Evolutionary conservation across 257 asterid genomes (phyloP).

Genomic region (Ilex aquifolium): DNA sequence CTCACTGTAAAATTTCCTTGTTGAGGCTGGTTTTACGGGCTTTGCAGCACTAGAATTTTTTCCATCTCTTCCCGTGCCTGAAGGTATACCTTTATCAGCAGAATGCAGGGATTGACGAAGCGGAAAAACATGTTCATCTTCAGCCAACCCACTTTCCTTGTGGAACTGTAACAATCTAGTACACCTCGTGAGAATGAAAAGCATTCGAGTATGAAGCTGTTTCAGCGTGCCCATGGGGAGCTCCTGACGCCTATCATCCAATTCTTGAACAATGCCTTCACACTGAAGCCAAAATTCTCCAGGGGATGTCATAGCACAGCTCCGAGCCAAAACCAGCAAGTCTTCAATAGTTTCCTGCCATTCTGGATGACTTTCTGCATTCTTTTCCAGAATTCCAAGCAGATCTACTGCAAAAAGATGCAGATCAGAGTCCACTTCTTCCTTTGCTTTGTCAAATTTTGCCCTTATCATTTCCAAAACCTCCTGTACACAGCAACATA

Average conservation of each 20-base stretch:
- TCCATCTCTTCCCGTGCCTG: constrained; percentile 34
- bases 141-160: constrained; percentile 92
- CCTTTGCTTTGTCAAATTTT: constrained; percentile 96
- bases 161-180: constrained; percentile 94
- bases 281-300: constrained; percentile 99
- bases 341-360: constrained; percentile 99
- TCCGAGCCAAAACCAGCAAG: constrained; percentile 82
- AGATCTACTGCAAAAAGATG: constrained; percentile 94
- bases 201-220: constrained; percentile 98
- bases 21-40: constrained; percentile 34
- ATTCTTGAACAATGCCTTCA: constrained; percentile 96
- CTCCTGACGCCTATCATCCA: constrained; percentile 97
- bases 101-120: constrained; percentile 91
- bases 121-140: constrained; percentile 65
- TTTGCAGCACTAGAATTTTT: constrained; percentile 40
- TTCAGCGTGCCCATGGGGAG: constrained; percentile 85
- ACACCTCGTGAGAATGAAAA: constrained; percentile 95
- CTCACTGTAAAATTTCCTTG: constrained; percentile 85
- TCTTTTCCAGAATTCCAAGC: constrained; percentile 86
- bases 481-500: constrained; percentile 48
- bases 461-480: constrained; percentile 82
- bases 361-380: constrained; percentile 84
- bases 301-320: constrained; percentile 91
- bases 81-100: constrained; percentile 43
- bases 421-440: constrained; percentile 95